Evolutionary conservation across 768 basidiomycete genomes (phyloP).

Genomic region (Tylopilus cervinicoccineus): DNA sequence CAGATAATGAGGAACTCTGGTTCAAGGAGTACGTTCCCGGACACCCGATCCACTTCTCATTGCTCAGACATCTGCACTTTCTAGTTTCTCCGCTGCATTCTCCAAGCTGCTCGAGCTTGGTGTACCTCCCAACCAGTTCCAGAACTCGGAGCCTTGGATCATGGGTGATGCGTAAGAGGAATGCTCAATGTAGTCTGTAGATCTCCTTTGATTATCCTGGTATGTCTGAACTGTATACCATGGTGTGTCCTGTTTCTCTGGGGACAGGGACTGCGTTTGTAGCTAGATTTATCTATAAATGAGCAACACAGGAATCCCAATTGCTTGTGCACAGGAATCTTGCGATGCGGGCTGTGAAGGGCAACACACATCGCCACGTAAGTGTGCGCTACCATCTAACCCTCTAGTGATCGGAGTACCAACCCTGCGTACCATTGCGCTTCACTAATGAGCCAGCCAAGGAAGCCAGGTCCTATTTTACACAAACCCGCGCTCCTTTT

Average conservation of each 20-base stretch:
- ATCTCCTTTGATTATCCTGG: neutral
- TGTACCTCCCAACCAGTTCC: slow-evolving; percentile 80
- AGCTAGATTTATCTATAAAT: neutral
- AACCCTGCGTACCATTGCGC: no score
- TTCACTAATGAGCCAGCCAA: no score
- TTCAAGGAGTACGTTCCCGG: slow-evolving; percentile 78
- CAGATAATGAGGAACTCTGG: slow-evolving; percentile 79
- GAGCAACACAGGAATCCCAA: no score
- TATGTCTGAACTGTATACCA: neutral
- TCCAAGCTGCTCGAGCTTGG: slow-evolving; percentile 88
- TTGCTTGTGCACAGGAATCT: no score
- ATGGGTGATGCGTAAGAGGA: slow-evolving; percentile 43
- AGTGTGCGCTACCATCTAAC: no score
- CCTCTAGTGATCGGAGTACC: no score
- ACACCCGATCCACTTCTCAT: neutral
- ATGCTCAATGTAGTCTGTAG: neutral
- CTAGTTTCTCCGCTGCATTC: slow-evolving; percentile 79
- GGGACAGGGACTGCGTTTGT: neutral
- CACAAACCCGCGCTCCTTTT: no score
- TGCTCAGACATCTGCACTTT: neutral
- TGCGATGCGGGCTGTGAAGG: no score
- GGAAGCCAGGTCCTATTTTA: no score
- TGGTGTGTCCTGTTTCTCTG: neutral
- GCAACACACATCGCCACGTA: no score
- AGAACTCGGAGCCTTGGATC: slow-evolving; percentile 67